Evolutionary conservation across 352 stramenopile species (phyloP), one percentile per base, ranked within the genome.

Genomic region (Globisporangium solare): DNA sequence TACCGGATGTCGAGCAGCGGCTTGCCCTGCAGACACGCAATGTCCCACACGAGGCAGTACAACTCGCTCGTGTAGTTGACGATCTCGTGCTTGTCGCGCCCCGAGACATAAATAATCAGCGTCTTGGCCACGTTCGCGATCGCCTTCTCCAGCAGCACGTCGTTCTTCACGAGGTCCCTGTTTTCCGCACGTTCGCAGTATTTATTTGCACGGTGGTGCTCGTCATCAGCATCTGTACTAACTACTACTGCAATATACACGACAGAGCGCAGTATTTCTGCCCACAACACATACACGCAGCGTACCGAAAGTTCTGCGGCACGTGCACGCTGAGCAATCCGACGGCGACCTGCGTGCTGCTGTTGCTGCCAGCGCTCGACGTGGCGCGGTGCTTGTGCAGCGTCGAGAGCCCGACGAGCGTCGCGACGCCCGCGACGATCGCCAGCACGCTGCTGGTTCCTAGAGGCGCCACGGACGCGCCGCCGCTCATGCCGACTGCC

Each of bases 31-130:
- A 74, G 42, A 39, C 75, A 86, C 20, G 69, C 74, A 21, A 88
- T 61, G 56, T 93, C 81, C 83, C 83, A 93, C 27, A 80, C 68
- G 56, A 88, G 60, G 20, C 68, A 72, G 67, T 91, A 91, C 22
- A 93, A 68, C 54, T 93, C 73, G 64, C 83, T 89, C 58, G 70
- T 76, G 72, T 88, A 93, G 63, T 86, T 86, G 48, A 93, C 59
- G 54, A 81, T 67, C 60, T 83, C 79, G 56, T 83, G 73, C 45
- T 74, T 76, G 48, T 77, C 64, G 18, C 67, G 52, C 6, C 73
- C 77, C n/a, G 69, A 70, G 22, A 93, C 80, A 61, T 74, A 93
- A 43, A 93, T 70, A 22, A 83, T 57, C 17, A 93, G 63, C 18
- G 62, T 74, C 13, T 77, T 54, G 11, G 69, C 58, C 24, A 86